These are phyloP conservation scores for Pulveroboletus frians DNA, from an alignment of 768 basidiomycete genomes.

Conservation along the genomic window DNA sequence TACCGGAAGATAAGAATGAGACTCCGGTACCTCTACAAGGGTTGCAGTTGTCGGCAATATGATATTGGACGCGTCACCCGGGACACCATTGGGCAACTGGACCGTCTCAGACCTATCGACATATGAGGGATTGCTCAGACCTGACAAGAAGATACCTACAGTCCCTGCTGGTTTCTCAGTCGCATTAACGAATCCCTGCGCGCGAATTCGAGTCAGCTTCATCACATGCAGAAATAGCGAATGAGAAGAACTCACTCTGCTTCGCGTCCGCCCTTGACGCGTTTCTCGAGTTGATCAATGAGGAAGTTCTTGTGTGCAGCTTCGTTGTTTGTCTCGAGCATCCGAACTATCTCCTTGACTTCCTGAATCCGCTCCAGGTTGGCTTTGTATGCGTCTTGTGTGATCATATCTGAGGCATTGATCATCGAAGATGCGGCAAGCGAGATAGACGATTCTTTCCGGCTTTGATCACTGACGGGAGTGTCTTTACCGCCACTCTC, in stretches of 20 bases:
- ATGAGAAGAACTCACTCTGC: slow-evolving; percentile 36
- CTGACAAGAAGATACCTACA: slow-evolving; percentile 11
- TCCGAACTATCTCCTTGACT: slow-evolving; percentile 26
- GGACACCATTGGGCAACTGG: slow-evolving; percentile 11
- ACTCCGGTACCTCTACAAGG: slow-evolving; percentile 31
- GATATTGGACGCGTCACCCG: slow-evolving; percentile 14
- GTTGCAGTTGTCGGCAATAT: slow-evolving; percentile 32
- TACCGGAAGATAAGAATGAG: slow-evolving; percentile 14
- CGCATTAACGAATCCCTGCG: slow-evolving; percentile 19
- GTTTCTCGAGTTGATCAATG: slow-evolving; percentile 31
- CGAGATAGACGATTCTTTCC: slow-evolving; percentile 11
- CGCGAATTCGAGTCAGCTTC: neutral
- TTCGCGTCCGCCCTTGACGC: slow-evolving; percentile 39
- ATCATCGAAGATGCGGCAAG: slow-evolving; percentile 24
- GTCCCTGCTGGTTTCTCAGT: slow-evolving; percentile 9
- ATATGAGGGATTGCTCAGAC: neutral
- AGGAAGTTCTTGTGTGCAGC: slow-evolving; percentile 34
- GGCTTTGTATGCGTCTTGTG: slow-evolving; percentile 19
- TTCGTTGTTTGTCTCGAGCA: slow-evolving; percentile 38
- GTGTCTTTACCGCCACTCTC: slow-evolving; percentile 4
- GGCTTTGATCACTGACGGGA: slow-evolving; percentile 7
- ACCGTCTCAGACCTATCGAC: slow-evolving; percentile 11
- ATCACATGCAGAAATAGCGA: neutral
- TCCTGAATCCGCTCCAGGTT: slow-evolving; percentile 24
- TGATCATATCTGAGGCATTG: slow-evolving; percentile 17